phyloP scores from a whole-genome alignment of 176 grass and related monocot species.

The Avena sativa region DNA sequence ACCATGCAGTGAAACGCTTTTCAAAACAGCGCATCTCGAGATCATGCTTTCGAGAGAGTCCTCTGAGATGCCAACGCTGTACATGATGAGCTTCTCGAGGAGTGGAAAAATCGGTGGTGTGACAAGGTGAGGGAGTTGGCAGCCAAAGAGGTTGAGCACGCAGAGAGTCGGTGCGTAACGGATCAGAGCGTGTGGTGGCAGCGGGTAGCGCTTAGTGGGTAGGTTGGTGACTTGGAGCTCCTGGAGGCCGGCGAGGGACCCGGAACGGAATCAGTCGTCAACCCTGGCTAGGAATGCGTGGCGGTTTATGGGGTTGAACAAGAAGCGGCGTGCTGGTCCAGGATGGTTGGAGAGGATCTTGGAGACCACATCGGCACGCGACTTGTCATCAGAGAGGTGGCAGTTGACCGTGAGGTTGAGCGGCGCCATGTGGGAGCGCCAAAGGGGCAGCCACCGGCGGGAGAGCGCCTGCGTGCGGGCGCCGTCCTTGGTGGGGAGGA shows the following conservation, averaged over 20 bases:
- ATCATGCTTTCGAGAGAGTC: neutral
- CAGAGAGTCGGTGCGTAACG: neutral
- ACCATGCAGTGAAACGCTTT: neutral
- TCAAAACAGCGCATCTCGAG: neutral
- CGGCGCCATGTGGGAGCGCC: neutral
- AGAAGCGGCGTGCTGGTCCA: neutral
- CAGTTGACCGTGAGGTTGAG: neutral
- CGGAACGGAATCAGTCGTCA: neutral
- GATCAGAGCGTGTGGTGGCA: neutral
- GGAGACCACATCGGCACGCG: neutral
- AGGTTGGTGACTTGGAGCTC: neutral
- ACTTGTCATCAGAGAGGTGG: no score
- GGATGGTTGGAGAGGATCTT: neutral
- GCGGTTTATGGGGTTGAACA: neutral
- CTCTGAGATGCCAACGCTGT: neutral
- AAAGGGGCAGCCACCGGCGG: neutral
- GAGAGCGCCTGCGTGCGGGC: neutral
- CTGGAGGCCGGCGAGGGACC: neutral
- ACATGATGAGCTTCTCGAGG: neutral
- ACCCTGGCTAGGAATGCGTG: neutral
- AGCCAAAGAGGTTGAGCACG: neutral
- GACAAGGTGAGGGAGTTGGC: neutral
- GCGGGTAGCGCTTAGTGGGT: neutral
- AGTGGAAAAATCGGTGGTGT: neutral
- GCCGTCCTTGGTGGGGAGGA: neutral